These are phyloP conservation scores for Phytophthora cryptogea DNA, from an alignment of 352 stramenopile species.

Conservation along the genomic window DNA sequence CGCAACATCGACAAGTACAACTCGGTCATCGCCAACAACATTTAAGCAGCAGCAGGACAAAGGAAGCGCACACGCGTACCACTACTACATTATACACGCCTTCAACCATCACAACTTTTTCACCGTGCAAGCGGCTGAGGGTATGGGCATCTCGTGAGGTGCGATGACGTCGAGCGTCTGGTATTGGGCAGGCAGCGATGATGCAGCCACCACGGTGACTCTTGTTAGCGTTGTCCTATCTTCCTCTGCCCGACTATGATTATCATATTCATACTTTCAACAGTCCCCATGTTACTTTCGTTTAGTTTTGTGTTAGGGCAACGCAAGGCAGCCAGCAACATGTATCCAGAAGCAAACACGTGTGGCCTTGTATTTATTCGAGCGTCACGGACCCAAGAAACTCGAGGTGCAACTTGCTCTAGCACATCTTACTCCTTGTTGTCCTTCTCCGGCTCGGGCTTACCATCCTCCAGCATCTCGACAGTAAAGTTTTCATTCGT, in stretches of 20 bases:
- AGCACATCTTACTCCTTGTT: slow-evolving; percentile 43
- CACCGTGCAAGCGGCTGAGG: slow-evolving; percentile 12
- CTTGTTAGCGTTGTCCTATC: slow-evolving; percentile 22
- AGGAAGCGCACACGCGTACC: slow-evolving; percentile 25
- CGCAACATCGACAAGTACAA: slow-evolving; percentile 93
- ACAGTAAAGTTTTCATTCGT: slow-evolving; percentile 98
- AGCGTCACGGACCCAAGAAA: slow-evolving; percentile 8
- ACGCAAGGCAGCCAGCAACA: not conserved
- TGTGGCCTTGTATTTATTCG: slow-evolving; percentile 21
- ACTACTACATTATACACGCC: slow-evolving; percentile 36
- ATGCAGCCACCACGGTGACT: slow-evolving; percentile 4
- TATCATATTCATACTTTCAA: slow-evolving; percentile 22
- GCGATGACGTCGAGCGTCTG: not conserved
- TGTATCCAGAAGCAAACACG: not conserved
- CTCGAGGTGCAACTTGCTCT: slow-evolving; percentile 5
- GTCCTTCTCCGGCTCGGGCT: slow-evolving; percentile 20
- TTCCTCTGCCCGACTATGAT: slow-evolving; percentile 23
- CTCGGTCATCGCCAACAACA: slow-evolving; percentile 89
- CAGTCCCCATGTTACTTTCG: not conserved
- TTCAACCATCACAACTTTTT: slow-evolving; percentile 27
- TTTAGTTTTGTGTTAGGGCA: not conserved
- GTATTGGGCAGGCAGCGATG: slow-evolving; percentile 3
- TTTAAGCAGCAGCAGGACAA: slow-evolving; percentile 54
- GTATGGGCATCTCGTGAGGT: slow-evolving; percentile 3
- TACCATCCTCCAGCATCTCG: slow-evolving; percentile 85